Base-by-base conservation (phyloP, 2,329 filamentous ascomycete species). In the Chlorencoelia australis region DNA sequence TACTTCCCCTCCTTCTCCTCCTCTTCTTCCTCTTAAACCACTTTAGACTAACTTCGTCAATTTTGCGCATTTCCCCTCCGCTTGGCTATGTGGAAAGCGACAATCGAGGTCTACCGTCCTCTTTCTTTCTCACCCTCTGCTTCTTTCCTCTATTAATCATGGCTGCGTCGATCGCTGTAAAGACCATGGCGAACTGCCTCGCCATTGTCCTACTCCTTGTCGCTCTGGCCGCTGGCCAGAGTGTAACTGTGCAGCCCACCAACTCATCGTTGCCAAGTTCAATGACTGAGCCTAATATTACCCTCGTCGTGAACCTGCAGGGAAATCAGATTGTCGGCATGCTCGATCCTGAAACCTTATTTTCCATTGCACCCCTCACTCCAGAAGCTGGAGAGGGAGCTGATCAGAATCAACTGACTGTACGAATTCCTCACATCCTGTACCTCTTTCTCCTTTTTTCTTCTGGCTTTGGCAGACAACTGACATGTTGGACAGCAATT, bases 321-420 rank as follows among this genome's bases (percentile, higher is more conserved):
- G 13, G 22, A 3, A 21, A 36, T 6, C 40, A 41, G 27, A 41
- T 34, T 5, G 31, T 42, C 4, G n/a, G n/a, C n/a, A 9, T 43
- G 10, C 41, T 44, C 25, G n/a, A 7, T 11, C 8, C 15, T 2
- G 15, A 33, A n/a, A 39, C 25, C 17, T 26, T 30, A 5, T 57
- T 41, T 33, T 33, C 35, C 7, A 46, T 56, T 35, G 51, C 47
- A 20, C 54, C 53, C 24, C 44, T 56, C 10, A 55, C 48, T 2
- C 17, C 27, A 3, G 7, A 21, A 7, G 47, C 41, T 13, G 54
- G 54, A 4, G 42, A 33, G 31, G 51, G 51, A 26, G 32, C 39
- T 33, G 43, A 8, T 22, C 7, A 30, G 10, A 38, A 34, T 16
- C 16, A 39, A 8, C 33, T 52, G n/a, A 34, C 25, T 31, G 51